Base-by-base conservation (phyloP, 495 filamentous ascomycete genomes). In the Terfezia boudieri region DNA sequence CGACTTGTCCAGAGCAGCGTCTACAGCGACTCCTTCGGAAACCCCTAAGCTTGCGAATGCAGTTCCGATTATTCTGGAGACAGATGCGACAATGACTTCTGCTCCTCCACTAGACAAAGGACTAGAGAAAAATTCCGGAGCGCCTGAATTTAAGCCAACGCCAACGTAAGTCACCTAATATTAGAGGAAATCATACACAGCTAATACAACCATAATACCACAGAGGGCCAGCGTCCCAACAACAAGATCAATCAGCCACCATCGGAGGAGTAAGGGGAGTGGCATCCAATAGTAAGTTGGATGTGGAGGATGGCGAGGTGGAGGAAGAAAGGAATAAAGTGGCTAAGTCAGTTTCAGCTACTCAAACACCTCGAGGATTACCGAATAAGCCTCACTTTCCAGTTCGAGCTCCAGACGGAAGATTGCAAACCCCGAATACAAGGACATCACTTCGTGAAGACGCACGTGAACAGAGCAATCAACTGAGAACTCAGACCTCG, bases 301-400 rank as follows among this genome's bases (percentile, higher is more conserved):
- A 87, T 61, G 81, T 81, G 51, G 83, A 86, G 63, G 83, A 86
- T 67, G 83, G 82, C 23, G 83, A 88, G 60, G 82, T 86, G 36
- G 79, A 83, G 60, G 80, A 86, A 67, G 72, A 71, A 11, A 80
- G 75, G 58, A 55, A 52, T 14, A 38, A 46, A 46, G 41, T 8
- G 41, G 56, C 8, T 61, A 53, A 22, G 16, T 52, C 48, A 70
- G 72, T 67, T 55, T 57, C 10, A 67, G 73, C 62, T 60, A 56
- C 38, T 23, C 67, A 53, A 49, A 55, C 53, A 56, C 12, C 56
- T 20, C 56, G 48, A 35, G 53, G 50, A 51, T 36, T 36, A 51
- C 26, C 51, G 36, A 56, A 49, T 37, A 55, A 51, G 46, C 51
- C 35, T 37, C 22, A 35, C 10, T 49, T 22, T 17, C 26, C 35